Percentiles rank a stretch among this genome's conserved stretches.
phyloP scores from a whole-genome alignment of 495 filamentous ascomycete genomes.

The Extremus antarcticus region DNA sequence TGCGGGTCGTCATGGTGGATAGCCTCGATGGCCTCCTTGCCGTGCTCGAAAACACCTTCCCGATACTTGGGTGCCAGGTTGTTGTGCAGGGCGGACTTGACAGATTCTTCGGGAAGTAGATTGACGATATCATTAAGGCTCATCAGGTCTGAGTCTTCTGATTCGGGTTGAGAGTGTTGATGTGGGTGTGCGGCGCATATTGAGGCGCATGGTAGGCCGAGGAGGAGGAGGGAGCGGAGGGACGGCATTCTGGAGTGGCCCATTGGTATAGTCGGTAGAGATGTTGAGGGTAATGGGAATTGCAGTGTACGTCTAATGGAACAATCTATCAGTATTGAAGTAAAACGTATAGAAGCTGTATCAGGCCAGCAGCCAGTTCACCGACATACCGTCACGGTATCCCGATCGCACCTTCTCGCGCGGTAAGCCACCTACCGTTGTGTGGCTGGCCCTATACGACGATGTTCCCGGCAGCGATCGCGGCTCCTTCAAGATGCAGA shows the following conservation, averaged over 20 bases:
- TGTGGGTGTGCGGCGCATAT: constrained; percentile 4
- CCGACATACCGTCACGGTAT: too few relatives aligned
- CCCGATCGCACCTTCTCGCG: too few relatives aligned
- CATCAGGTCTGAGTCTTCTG: constrained; percentile 5
- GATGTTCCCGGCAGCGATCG: too few relatives aligned
- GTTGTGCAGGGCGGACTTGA: constrained; percentile 34
- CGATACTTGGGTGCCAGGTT: constrained; percentile 32
- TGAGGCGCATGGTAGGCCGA: constrained; percentile 19
- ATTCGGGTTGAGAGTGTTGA: constrained; percentile 8
- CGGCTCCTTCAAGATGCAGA: not conserved
- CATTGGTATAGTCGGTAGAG: not conserved
- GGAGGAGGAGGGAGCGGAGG: constrained; percentile 19
- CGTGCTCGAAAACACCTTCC: constrained; percentile 37
- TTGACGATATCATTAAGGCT: constrained; percentile 34
- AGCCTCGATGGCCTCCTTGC: constrained; percentile 32
- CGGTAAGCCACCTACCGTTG: not conserved
- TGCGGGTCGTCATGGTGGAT: constrained; percentile 35
- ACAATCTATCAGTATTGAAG: too few relatives aligned
- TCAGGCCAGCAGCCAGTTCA: too few relatives aligned
- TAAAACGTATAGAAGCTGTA: too few relatives aligned
- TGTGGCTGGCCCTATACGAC: not conserved
- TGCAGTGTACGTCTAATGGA: too few relatives aligned
- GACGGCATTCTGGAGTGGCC: constrained; percentile 25
- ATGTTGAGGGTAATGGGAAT: not conserved
- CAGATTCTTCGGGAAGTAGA: constrained; percentile 29